These are phyloP conservation scores for Lactarius indigo DNA, from an alignment of 768 basidiomycete species.

Conservation along the genomic window DNA sequence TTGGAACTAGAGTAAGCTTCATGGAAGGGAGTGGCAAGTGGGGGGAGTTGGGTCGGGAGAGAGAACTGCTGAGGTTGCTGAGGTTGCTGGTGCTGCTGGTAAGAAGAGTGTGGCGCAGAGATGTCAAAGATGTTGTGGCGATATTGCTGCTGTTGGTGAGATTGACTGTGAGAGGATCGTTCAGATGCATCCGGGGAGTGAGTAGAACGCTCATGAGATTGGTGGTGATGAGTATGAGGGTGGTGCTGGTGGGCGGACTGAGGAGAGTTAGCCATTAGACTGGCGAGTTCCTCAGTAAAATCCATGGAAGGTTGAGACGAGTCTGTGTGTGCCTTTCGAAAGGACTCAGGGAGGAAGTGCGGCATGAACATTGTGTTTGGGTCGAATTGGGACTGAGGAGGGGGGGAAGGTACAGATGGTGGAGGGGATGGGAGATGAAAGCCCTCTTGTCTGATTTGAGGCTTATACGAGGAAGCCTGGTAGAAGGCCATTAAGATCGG, in stretches of 20 bases:
- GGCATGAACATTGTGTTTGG: slow-evolving; percentile 43
- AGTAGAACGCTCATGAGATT: slow-evolving; percentile 44
- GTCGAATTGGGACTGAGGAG: slow-evolving; percentile 32
- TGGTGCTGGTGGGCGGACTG: slow-evolving; percentile 19
- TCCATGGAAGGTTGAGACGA: slow-evolving; percentile 37
- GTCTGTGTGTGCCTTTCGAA: slow-evolving; percentile 48
- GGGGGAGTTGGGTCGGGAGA: slow-evolving; percentile 32
- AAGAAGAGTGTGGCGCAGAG: slow-evolving; percentile 42
- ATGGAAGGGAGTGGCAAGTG: slow-evolving; percentile 29
- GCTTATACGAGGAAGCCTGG: slow-evolving; percentile 43
- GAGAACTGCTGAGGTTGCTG: slow-evolving; percentile 31
- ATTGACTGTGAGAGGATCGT: slow-evolving; percentile 31
- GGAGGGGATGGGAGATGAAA: slow-evolving; percentile 59
- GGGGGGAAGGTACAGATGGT: slow-evolving; percentile 32
- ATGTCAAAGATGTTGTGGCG: slow-evolving; percentile 62
- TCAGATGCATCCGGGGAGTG: slow-evolving; percentile 31
- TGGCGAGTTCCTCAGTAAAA: slow-evolving; percentile 66
- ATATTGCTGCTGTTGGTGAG: slow-evolving; percentile 27
- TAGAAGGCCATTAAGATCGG: slow-evolving; percentile 36
- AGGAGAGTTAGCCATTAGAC: slow-evolving; percentile 45
- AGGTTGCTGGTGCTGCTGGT: slow-evolving; percentile 34
- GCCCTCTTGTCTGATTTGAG: slow-evolving; percentile 68
- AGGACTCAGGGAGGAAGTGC: slow-evolving; percentile 50
- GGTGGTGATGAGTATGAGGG: slow-evolving; percentile 30
- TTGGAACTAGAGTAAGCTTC: slow-evolving; percentile 31